phyloP scores from a whole-genome alignment of 148 eudicot genomes.

The Rhododendron mucronatum region DNA sequence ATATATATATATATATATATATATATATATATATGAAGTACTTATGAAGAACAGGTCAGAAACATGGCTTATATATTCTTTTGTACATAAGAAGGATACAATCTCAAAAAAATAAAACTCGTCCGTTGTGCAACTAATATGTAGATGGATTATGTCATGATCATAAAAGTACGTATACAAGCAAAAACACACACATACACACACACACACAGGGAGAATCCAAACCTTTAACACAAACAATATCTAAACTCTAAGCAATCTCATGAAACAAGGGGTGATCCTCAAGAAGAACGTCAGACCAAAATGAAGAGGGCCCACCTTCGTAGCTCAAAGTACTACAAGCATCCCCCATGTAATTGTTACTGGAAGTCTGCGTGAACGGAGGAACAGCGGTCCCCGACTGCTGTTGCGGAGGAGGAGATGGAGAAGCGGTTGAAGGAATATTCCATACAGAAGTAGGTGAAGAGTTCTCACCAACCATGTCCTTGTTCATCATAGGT shows the following conservation, averaged over 20 bases:
- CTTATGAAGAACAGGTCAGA: not conserved
- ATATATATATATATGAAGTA: too few relatives aligned
- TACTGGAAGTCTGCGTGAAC: not conserved
- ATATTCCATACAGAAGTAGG: conserved; percentile 37
- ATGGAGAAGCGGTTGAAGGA: conserved; percentile 24
- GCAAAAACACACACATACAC: too few relatives aligned
- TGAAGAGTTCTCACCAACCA: conserved; percentile 35
- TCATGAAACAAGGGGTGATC: conserved; percentile 57
- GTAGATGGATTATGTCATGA: not conserved
- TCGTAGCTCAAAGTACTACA: conserved; percentile 32
- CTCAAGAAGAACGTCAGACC: conserved; percentile 72
- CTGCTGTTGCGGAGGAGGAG: conserved; percentile 15
- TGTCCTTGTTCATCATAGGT: conserved; percentile 6
- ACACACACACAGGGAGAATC: not conserved
- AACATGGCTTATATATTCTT: not conserved
- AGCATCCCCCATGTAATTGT: conserved; percentile 33
- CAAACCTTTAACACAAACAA: conserved; percentile 7
- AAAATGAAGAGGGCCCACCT: conserved; percentile 35
- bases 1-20: not conserved
- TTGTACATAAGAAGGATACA: conserved; percentile 2
- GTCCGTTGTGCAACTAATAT: not conserved
- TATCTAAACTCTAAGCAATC: conserved; percentile 26
- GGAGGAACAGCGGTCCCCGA: conserved; percentile 10
- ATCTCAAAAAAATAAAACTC: not conserved
- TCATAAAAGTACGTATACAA: not conserved